Evolutionary conservation across 495 filamentous ascomycete species (phyloP), one percentile per base, ranked within the genome.

Genomic region (Penicillium flavigenum): DNA sequence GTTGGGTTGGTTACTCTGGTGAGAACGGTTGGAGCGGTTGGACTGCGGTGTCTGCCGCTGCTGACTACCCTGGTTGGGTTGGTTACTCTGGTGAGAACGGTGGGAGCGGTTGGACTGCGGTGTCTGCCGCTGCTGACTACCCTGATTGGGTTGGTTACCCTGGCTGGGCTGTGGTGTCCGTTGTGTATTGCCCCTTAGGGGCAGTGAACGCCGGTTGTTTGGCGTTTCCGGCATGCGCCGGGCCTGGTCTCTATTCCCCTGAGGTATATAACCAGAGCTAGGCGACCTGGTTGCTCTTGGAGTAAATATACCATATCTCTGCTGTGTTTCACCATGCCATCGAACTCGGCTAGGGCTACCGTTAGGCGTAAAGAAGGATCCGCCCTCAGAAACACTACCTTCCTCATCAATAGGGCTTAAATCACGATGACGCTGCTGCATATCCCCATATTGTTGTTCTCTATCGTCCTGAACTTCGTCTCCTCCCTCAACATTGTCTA

Each of bases 401-500:
- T 45, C 42, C 10, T 45, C 20, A 45, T 45, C 19, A 45, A 45
- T 45, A 45, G 42, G 42, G 42, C 17, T 45, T 24, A 45, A 45
- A 26, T 26, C 5, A 45, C 42, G 42, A 20, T 14, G 20, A 45
- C 9, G 31, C 31, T 34, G 11, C 31, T 34, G 11, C 9, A 12
- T 34, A 34, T 34, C 1, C 11, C 31, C 11, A 34, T 34, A 12
- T 12, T 12, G 31, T 34, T 34, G 31, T 12, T 34, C 31, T 34
- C 31, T 12, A 34, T 34, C 31, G 10, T 34, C 31, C 31, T 34
- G 11, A 34, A 45, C 42, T 10, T 4, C 20, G 20, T 43, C 41
- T 43, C 7, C 41, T 1, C 14, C n/a, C 41, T 45, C 42, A 45
- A 45, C 1, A 26, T 45, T 34, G 31, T 34, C 31, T 12, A 12